Base-by-base conservation (phyloP, 2,329 filamentous ascomycete genomes). In the Beauveria medogensis region DNA sequence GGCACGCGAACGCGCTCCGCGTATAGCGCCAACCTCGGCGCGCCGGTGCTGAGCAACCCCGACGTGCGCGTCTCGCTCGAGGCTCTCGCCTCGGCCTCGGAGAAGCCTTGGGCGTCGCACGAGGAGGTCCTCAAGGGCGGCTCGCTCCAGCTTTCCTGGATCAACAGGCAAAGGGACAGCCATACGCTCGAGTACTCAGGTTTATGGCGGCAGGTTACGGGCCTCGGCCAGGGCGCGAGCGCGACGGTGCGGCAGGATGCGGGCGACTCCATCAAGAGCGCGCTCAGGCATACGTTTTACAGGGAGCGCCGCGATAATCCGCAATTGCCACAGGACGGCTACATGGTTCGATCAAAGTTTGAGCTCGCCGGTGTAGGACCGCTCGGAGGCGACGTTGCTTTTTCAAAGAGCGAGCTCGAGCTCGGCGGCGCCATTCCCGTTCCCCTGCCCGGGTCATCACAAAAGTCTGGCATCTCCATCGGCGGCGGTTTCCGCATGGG, bases 31-130 rank as follows among this genome's bases (percentile, higher is more conserved):
- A 87, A 86, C 61, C 88, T 97, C 64, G 88, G 91, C 63, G 87
- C 90, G 0, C 94, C 94, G 0, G 79, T 99, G 52, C 79, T 90
- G 60, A 90, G 89, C 74, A 90, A 96, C 71, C 92, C 94, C 0
- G 88, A 96, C 70, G 77, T 91, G 68, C 83, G 88, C 63, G 78
- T 92, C 63, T 88, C 93, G 66, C 69, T 96, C 63, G 92, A 96
- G 66, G 92, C 83, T 1, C 78, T 96, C 50, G 87, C 89, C 10
- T 96, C 90, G 64, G 87, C 91, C 50, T 95, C 91, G 0, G 84
- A 93, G 64, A 97, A 97, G 75, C 84, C 87, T 14, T 97, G 91
- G 90, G 92, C 94, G 24, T 94, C 90, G 65, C 93, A 99, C 70
- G 93, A 97, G 68, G 93, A 99, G 75, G 86, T 88, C 3, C 77